Evolutionary conservation across 177 flowering plant species (phyloP).

Genomic region (Vitis hybrid): DNA sequence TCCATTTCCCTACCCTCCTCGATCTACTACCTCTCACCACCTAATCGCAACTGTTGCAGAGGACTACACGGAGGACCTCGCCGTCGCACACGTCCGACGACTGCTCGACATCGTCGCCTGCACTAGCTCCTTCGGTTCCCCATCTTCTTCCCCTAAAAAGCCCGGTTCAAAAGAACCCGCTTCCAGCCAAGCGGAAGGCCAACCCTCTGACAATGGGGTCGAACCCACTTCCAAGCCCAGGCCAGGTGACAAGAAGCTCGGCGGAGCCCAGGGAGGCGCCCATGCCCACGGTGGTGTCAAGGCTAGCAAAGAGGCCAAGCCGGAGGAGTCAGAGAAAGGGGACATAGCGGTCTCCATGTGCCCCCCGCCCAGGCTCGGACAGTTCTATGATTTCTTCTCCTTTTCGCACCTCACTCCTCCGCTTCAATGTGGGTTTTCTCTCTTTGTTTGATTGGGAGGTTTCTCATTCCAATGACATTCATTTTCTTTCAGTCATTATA

Average conservation of each 20-base stretch:
- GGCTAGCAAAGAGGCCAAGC: constrained; percentile 17
- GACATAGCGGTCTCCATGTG: constrained; percentile 47
- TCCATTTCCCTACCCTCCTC: neutral
- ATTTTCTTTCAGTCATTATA: no score
- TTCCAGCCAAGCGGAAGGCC: constrained; percentile 21
- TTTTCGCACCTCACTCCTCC: constrained; percentile 82
- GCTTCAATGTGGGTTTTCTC: constrained; percentile 61
- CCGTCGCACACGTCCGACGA: constrained; percentile 69
- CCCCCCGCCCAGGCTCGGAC: constrained; percentile 79
- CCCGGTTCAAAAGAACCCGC: constrained; percentile 29
- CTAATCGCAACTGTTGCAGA: constrained; percentile 36
- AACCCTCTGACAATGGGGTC: constrained; percentile 12
- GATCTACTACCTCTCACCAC: neutral
- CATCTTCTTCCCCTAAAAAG: constrained; percentile 39
- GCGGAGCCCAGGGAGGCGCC: constrained; percentile 2
- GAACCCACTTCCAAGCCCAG: constrained; percentile 21
- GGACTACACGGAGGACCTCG: constrained; percentile 72
- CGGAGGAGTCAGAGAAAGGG: constrained; percentile 36
- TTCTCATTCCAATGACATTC: no score
- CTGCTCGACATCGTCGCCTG: constrained; percentile 93
- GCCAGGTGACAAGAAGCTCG: constrained; percentile 21
- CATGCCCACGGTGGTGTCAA: constrained; percentile 5
- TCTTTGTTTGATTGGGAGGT: neutral
- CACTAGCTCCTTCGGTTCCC: constrained; percentile 64
- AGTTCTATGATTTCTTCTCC: constrained; percentile 93